A percentile compares a stretch with the other conserved stretches of the same genome.
These are phyloP conservation scores for Capronia coronata DNA, from an alignment of 2,329 filamentous ascomycete species.

Conservation along the genomic window DNA sequence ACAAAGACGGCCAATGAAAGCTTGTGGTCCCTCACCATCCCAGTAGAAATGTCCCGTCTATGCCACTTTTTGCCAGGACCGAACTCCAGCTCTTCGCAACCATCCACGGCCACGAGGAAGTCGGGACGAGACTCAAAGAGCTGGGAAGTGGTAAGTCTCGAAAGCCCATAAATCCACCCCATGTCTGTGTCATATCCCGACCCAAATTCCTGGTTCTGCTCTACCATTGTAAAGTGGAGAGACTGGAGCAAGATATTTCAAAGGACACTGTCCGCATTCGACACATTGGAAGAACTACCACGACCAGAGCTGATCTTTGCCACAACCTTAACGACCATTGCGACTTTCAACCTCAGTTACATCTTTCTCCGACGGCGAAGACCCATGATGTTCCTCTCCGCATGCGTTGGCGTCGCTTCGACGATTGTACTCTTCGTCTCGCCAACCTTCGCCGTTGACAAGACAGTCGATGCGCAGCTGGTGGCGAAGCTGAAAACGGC, in stretches of 20 bases:
- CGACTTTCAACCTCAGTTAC: constrained; percentile 9
- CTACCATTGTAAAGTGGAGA: constrained; percentile 5
- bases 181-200: constrained; percentile 16
- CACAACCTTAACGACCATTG: constrained; percentile 3
- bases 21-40: constrained; percentile 19
- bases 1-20: constrained; percentile 8
- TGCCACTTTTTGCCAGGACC: background rate
- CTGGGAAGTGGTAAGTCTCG: constrained; percentile 5
- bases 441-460: constrained; percentile 33
- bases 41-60: constrained; percentile 8
- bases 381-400: constrained; percentile 13
- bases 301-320: background rate
- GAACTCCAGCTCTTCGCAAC: constrained; percentile 1
- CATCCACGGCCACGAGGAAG: constrained; percentile 3
- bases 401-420: constrained; percentile 17
- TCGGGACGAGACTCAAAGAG: background rate
- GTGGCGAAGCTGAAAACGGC: constrained; percentile 37
- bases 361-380: constrained; percentile 5
- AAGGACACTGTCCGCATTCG: background rate
- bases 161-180: constrained; percentile 14
- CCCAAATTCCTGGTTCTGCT: constrained; percentile 16
- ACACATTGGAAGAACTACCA: background rate
- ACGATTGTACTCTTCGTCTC: constrained; percentile 26
- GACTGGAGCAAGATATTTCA: constrained; percentile 6
- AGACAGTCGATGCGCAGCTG: constrained; percentile 37